Percentiles rank a stretch among this genome's conserved stretches.
phyloP scores from a whole-genome alignment of 2,329 filamentous ascomycete genomes.

The Ceratocystiopsis sp. region DNA sequence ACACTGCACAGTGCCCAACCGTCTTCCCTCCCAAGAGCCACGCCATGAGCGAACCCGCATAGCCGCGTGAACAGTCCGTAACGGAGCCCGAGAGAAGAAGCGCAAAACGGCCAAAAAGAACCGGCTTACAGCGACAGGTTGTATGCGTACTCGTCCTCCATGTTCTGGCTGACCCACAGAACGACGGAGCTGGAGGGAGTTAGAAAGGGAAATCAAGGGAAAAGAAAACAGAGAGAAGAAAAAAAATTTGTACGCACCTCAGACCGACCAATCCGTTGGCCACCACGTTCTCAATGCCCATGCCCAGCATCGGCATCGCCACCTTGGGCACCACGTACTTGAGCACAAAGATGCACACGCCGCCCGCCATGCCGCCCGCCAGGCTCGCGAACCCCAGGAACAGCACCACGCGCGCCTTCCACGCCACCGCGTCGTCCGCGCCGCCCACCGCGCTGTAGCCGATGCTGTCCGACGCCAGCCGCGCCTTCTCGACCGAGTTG shows the following conservation, averaged over 20 bases:
- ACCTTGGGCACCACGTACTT: slow-evolving; percentile 43
- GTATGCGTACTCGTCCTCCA: slow-evolving; percentile 57
- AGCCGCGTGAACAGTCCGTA: no score
- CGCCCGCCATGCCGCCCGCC: slow-evolving; percentile 51
- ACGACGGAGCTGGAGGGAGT: slow-evolving; percentile 34
- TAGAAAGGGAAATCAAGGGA: slow-evolving; percentile 3
- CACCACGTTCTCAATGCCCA: slow-evolving; percentile 50
- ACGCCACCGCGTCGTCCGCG: slow-evolving; percentile 34
- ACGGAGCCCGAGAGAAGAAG: no score
- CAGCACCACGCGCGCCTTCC: slow-evolving; percentile 51
- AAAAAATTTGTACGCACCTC: slow-evolving; percentile 24
- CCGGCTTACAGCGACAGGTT: slow-evolving; percentile 39
- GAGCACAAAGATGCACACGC: slow-evolving; percentile 50
- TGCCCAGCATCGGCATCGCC: slow-evolving; percentile 40
- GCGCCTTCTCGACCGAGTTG: slow-evolving; percentile 51
- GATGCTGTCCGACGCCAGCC: slow-evolving; percentile 45
- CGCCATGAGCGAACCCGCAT: no score
- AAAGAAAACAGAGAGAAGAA: neutral
- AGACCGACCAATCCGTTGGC: slow-evolving; percentile 46
- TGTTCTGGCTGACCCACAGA: slow-evolving; percentile 53
- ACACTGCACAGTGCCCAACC: no score
- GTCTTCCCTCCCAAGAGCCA: no score
- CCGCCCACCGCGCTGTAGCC: slow-evolving; percentile 33
- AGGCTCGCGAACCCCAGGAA: slow-evolving; percentile 50
- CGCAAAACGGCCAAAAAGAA: no score